phyloP scores from a whole-genome alignment of 306 rosid genomes.

The Vicia faba region DNA sequence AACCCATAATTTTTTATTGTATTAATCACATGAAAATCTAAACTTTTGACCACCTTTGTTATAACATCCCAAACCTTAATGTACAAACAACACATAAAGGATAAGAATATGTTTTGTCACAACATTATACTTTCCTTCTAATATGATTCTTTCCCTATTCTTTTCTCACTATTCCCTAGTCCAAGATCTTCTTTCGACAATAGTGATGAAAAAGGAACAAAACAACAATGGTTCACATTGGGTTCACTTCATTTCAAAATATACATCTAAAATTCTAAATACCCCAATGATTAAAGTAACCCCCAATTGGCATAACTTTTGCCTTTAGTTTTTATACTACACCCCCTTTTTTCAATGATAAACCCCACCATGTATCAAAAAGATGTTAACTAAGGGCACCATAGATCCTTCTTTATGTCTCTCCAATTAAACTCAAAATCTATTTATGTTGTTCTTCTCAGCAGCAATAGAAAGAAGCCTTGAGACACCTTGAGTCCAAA shows the following conservation, averaged over 20 bases:
- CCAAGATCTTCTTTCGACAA: slow-evolving; percentile 63
- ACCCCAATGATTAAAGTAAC: slow-evolving; percentile 41
- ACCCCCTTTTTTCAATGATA: slow-evolving; percentile 55
- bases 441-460: slow-evolving; percentile 61
- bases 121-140: slow-evolving; percentile 45
- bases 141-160: slow-evolving; percentile 41
- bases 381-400: slow-evolving; percentile 30
- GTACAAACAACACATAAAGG: slow-evolving; percentile 39
- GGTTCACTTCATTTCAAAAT: slow-evolving; percentile 47
- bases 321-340: slow-evolving; percentile 44
- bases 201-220: slow-evolving; percentile 32
- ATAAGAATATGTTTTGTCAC: slow-evolving; percentile 39
- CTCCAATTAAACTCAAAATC: slow-evolving; percentile 38
- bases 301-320: slow-evolving; percentile 53
- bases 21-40: slow-evolving; percentile 33
- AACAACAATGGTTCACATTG: slow-evolving; percentile 55
- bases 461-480: slow-evolving; percentile 74
- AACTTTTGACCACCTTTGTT: slow-evolving; percentile 31
- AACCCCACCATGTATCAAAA: slow-evolving; percentile 50
- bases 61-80: slow-evolving; percentile 45
- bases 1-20: neutral
- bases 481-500: slow-evolving; percentile 90
- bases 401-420: slow-evolving; percentile 2
- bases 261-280: slow-evolving; percentile 30
- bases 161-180: slow-evolving; percentile 59